Conservation (phyloP, 345 rosid genomes). For the Raphanus raphanistrum region DNA sequence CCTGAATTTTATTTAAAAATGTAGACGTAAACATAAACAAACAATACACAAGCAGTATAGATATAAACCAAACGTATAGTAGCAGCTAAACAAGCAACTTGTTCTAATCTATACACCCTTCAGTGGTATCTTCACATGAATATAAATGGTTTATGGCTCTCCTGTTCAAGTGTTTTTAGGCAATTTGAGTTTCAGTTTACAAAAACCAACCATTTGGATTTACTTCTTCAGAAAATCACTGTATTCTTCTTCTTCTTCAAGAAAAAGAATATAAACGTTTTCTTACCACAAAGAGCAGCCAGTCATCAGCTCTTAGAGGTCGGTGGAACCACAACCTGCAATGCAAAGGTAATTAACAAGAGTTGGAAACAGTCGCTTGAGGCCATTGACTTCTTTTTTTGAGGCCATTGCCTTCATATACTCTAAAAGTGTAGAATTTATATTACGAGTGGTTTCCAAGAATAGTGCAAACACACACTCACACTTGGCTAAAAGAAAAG, state of each 20-base stretch:
- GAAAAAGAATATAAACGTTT: not conserved
- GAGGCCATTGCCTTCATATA: not conserved
- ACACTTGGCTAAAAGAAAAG: slow-evolving; percentile 3
- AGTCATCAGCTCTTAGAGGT: slow-evolving; percentile 80
- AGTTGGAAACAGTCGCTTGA: not conserved
- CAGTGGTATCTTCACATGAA: not conserved
- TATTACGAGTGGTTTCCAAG: not conserved
- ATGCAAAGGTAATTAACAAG: not conserved
- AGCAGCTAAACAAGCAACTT: slow-evolving; percentile 4
- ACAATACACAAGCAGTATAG: too few species aligned
- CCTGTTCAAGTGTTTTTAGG: not conserved
- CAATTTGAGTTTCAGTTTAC: not conserved
- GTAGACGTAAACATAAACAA: too few species aligned
- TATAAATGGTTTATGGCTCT: not conserved
- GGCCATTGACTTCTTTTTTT: not conserved
- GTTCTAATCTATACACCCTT: not conserved
- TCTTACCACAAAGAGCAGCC: slow-evolving; percentile 83
- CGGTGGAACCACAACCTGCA: slow-evolving; percentile 93
- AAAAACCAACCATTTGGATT: slow-evolving; percentile 1
- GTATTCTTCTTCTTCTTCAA: not conserved
- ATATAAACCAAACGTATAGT: not conserved
- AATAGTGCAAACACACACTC: not conserved
- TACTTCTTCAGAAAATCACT: not conserved
- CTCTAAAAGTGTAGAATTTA: not conserved
- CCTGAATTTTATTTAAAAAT: too few species aligned